A percentile compares a stretch with the other conserved stretches of the same genome.
These are phyloP conservation scores for Yueomyces sinensis DNA, from an alignment of 805 yeast genomes.

Conservation along the genomic window DNA sequence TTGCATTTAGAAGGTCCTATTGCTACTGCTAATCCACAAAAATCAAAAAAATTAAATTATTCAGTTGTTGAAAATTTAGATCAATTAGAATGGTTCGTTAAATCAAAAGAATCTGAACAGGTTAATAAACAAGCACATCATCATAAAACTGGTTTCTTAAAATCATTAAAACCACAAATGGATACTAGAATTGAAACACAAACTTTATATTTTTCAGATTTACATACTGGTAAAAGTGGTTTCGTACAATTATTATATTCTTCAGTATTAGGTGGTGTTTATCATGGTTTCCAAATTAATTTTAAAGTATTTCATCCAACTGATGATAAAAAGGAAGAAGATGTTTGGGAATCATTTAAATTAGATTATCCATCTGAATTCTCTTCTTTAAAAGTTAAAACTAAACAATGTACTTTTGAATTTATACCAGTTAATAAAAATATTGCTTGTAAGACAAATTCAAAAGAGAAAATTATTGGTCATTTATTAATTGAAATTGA, in stretches of 20 bases:
- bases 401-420: slow-evolving; percentile 10
- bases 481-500: slow-evolving; percentile 8
- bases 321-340: slow-evolving; percentile 20
- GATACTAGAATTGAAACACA: slow-evolving; percentile 38
- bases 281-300: slow-evolving; percentile 41
- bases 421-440: slow-evolving; percentile 3
- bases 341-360: slow-evolving; percentile 37
- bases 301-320: slow-evolving; percentile 27
- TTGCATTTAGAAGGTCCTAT: background rate
- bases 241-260: slow-evolving; percentile 42
- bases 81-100: slow-evolving; percentile 3
- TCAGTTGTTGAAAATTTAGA: background rate
- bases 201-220: slow-evolving; percentile 39
- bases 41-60: background rate
- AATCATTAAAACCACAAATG: background rate
- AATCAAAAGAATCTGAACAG: background rate
- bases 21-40: background rate
- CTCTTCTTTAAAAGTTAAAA: slow-evolving; percentile 9
- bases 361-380: slow-evolving; percentile 15
- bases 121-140: background rate
- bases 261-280: slow-evolving; percentile 35
- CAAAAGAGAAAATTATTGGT: slow-evolving; percentile 1
- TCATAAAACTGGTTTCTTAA: background rate
- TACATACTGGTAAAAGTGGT: slow-evolving; percentile 29
- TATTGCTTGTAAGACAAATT: background rate